Evolutionary conservation across 139 green algal genomes (phyloP).

Genomic region (Chlorella sp.): DNA sequence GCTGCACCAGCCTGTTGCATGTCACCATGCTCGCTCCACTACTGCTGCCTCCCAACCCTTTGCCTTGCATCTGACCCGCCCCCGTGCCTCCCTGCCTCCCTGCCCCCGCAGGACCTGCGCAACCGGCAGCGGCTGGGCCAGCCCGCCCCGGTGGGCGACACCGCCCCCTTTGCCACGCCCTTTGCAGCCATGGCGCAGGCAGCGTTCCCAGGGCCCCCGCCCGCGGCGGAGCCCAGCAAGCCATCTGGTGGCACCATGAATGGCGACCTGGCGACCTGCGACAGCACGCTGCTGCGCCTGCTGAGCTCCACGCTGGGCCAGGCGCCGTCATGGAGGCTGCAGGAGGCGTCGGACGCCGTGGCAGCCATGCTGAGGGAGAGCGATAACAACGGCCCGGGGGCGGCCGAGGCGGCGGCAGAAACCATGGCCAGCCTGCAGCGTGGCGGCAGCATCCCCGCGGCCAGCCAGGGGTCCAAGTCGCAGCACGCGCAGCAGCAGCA

Average conservation of each 20-base stretch:
- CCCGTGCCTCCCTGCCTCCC: too few species aligned
- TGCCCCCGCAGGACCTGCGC: background rate
- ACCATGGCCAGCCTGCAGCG: background rate
- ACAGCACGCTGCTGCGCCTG: slow-evolving; percentile 27
- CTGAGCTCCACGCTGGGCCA: slow-evolving; percentile 20
- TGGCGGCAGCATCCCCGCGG: background rate
- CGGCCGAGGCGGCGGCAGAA: background rate
- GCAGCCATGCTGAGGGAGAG: background rate
- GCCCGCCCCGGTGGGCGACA: background rate
- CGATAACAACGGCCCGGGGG: background rate
- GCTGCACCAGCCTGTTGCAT: too few species aligned
- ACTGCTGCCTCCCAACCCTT: background rate
- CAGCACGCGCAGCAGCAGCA: background rate
- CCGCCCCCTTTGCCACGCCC: background rate
- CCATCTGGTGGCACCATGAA: background rate
- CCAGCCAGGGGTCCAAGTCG: background rate
- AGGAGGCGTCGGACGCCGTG: background rate
- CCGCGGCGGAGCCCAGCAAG: background rate
- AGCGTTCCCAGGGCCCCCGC: background rate
- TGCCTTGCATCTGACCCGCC: background rate
- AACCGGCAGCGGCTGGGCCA: slow-evolving; percentile 8
- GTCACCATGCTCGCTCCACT: background rate
- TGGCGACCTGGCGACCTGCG: background rate
- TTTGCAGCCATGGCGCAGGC: slow-evolving; percentile 20
- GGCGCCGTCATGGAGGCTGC: background rate